Base-by-base conservation (phyloP, 495 filamentous ascomycete genomes). In the Clohesyomyces aquaticus region DNA sequence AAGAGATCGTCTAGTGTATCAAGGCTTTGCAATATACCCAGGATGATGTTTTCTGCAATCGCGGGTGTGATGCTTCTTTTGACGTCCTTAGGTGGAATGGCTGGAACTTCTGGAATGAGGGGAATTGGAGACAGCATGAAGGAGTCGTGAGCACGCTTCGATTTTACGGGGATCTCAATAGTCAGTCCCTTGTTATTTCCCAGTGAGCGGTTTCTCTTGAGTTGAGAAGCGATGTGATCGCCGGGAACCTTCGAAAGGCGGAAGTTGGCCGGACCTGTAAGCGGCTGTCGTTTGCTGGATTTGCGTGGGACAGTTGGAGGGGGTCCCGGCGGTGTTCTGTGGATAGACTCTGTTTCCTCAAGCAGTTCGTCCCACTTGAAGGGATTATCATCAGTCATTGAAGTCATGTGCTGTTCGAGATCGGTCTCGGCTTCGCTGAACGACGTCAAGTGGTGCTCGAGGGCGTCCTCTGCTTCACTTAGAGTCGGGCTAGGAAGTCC, bases 1-100 rank as follows among this genome's bases (percentile, higher is more conserved):
- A 86, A 86, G 2, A 89, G 77, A 68, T 87, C 84, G 51, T 83
- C 79, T 0, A 86, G 75, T 6, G 77, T 81, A 43, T 77, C 72
- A 21, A 86, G 76, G 2, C 73, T 72, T 45, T 77, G 69, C 62
- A 88, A 73, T 3, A 89, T 82, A 21, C 72, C 53, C 18, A 83
- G 61, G 23, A 87, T 77, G 8, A 86, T 72, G 18, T 73, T 67
- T 55, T 84, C 79, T 6, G 82, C 79, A 22, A 80, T 72, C 14
- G 72, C 72, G 14, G 71, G 66, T 3, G 81, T 79, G 55, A 83
- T 70, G 23, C 6, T 38, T 12, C 64, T 55, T 28, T 35, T 21
- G 23, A 38, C 18, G n/a, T 14, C 19, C 18, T 63, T 50, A 25
- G 48, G 23, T 23, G 59, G 49, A 19, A 61, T 49, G 1, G 14